phyloP scores from a whole-genome alignment of 1,284 basidiomycete genomes.

The Pterula multifida region DNA sequence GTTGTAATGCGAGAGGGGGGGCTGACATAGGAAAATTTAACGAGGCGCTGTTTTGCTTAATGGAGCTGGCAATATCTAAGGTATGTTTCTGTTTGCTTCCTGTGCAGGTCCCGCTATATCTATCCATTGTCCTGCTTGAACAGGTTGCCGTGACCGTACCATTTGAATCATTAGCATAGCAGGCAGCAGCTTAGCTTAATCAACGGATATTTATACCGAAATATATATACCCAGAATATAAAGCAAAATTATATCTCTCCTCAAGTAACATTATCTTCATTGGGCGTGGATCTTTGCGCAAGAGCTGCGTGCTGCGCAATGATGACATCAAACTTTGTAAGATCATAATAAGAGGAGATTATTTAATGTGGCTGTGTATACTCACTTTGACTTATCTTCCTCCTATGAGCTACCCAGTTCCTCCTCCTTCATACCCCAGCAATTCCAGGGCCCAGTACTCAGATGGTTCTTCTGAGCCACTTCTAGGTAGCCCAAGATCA shows the following conservation, averaged over 20 bases:
- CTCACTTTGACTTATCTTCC: conserved; percentile 1
- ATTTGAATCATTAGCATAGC: neutral
- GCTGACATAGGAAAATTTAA: neutral
- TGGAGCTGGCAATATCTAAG: neutral
- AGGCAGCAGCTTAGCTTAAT: neutral
- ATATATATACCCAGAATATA: neutral
- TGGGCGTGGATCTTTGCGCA: no score
- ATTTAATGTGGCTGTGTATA: conserved; percentile 3
- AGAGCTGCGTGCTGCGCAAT: no score
- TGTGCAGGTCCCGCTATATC: no score
- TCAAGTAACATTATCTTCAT: no score
- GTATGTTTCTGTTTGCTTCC: neutral
- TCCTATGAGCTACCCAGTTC: conserved; percentile 29
- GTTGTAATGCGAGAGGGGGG: neutral
- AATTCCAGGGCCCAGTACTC: conserved; percentile 23
- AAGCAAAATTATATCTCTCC: no score
- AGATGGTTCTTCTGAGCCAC: conserved; percentile 28
- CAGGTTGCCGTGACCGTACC: no score
- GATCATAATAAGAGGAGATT: no score
- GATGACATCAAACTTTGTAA: no score
- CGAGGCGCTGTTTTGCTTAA: neutral
- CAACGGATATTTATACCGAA: neutral
- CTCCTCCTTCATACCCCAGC: conserved; percentile 45
- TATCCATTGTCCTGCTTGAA: no score
- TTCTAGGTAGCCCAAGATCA: conserved; percentile 35